Base-by-base conservation (phyloP, 768 basidiomycete species). In the Hypholoma sublateritium region DNA sequence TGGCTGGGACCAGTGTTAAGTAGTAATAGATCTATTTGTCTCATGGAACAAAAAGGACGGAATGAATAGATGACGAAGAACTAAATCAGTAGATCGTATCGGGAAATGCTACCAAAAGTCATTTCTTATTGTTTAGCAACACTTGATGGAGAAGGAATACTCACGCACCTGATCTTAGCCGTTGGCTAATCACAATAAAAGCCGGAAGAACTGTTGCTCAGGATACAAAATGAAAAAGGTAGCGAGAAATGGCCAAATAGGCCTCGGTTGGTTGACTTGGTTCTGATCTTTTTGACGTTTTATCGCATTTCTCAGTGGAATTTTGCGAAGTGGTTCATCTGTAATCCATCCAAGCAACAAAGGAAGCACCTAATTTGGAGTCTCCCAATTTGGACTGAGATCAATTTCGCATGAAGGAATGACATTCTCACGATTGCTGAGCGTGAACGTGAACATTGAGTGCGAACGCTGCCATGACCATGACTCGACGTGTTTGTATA, bases 1-100 rank as follows among this genome's bases (percentile, higher is more conserved):
- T 32, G 50, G 41, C 46, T 49, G 42, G 54, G 61, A 56, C 48
- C 32, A 22, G 13, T 47, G 51, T 72, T 72, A 75, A 71, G 69
- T 71, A 70, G 51, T 55, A 50, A 47, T 58, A 56, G 65, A 65
- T 60, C 60, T 64, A 68, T 67, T 72, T 75, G 69, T 67, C 64
- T 50, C 59, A 55, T 68, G 62, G 61, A 74, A 77, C 73, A 75
- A 78, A 74, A 74, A 63, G 63, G 61, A 65, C 58, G 63, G 62
- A 65, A 65, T 62, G 58, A 46, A 63, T 63, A 63, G 64, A 63
- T 69, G 66, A 65, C 65, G 61, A 57, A 55, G 53, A 67, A 51
- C 22, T 14, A 22, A 25, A 37, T 56, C 28, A 69, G 57, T 63
- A 68, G 67, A 69, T 65, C 67, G 66, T 67, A 69, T 68, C 69